These are phyloP conservation scores for Rhodotorula diobovata DNA, from an alignment of 768 basidiomycete species.

Conservation along the genomic window DNA sequence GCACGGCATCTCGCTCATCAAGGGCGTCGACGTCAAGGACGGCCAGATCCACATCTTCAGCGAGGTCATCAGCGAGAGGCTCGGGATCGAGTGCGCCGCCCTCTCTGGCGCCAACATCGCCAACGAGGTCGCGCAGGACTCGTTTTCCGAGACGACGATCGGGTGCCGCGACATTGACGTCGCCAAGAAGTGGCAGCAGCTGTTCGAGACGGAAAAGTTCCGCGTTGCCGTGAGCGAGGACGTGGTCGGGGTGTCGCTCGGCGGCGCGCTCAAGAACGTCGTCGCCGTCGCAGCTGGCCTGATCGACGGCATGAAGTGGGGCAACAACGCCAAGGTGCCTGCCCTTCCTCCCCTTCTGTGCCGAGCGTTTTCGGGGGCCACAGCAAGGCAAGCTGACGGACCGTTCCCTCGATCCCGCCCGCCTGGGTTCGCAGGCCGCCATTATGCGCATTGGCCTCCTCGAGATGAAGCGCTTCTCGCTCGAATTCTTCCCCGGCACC, in stretches of 20 bases:
- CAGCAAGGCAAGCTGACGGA: not conserved
- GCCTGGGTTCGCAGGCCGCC: slow-evolving; percentile 47
- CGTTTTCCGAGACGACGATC: slow-evolving; percentile 54
- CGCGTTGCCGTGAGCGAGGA: slow-evolving; percentile 51
- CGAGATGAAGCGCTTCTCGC: slow-evolving; percentile 50
- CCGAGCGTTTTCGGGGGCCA: not conserved
- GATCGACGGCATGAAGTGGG: slow-evolving; percentile 51
- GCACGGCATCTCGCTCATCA: slow-evolving; percentile 51
- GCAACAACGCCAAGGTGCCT: slow-evolving; percentile 49
- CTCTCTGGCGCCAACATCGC: slow-evolving; percentile 55
- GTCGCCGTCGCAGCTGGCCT: slow-evolving; percentile 54
- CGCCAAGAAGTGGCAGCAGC: slow-evolving; percentile 49
- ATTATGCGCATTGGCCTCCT: slow-evolving; percentile 54
- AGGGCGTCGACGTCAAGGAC: slow-evolving; percentile 53
- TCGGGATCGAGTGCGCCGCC: slow-evolving; percentile 50
- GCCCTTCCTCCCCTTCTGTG: not conserved
- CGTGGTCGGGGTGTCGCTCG: slow-evolving; percentile 52
- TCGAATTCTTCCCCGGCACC: slow-evolving; percentile 52
- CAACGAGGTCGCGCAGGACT: slow-evolving; percentile 51
- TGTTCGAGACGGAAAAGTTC: slow-evolving; percentile 51
- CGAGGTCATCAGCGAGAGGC: slow-evolving; percentile 49
- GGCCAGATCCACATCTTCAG: slow-evolving; percentile 51
- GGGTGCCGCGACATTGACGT: slow-evolving; percentile 51
- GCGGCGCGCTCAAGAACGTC: slow-evolving; percentile 54
- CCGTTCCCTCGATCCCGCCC: not conserved